phyloP scores from a whole-genome alignment of 2,329 filamentous ascomycete species.

The Claviceps purpurea region DNA sequence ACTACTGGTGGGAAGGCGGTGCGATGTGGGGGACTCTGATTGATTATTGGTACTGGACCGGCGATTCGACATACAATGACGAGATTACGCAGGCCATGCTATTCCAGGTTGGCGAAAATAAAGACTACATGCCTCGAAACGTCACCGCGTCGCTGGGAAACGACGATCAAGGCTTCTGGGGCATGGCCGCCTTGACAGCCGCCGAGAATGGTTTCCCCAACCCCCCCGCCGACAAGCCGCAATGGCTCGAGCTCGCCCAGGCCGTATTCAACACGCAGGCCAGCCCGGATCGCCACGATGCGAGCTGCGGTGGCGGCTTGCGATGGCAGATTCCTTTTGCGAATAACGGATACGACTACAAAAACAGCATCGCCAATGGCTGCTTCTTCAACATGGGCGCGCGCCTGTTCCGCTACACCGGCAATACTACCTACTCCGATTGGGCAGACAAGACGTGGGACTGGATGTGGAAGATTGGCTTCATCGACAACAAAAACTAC shows the following conservation, averaged over 20 bases:
- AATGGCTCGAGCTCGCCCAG: slow-evolving; percentile 45
- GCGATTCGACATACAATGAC: slow-evolving; percentile 44
- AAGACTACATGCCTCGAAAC: slow-evolving; percentile 44
- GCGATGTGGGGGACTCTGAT: slow-evolving; percentile 49
- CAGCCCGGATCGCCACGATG: slow-evolving; percentile 42
- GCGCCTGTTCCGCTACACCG: slow-evolving; percentile 57
- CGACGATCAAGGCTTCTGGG: slow-evolving; percentile 57
- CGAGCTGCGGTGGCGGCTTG: slow-evolving; percentile 45
- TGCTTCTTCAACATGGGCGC: slow-evolving; percentile 54
- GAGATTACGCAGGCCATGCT: slow-evolving; percentile 36
- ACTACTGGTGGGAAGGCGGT: slow-evolving; percentile 56
- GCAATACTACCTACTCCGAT: slow-evolving; percentile 48
- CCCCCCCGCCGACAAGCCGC: slow-evolving; percentile 32
- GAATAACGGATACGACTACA: slow-evolving; percentile 67
- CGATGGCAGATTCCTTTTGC: slow-evolving; percentile 67
- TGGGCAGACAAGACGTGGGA: slow-evolving; percentile 52
- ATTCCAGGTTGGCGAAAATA: slow-evolving; percentile 37
- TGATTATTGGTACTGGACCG: slow-evolving; percentile 51
- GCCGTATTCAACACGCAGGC: slow-evolving; percentile 50
- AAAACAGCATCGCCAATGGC: slow-evolving; percentile 46
- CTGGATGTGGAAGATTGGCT: slow-evolving; percentile 41
- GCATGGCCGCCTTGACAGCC: slow-evolving; percentile 48
- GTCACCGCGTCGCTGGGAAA: slow-evolving; percentile 41
- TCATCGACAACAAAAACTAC: slow-evolving; percentile 45
- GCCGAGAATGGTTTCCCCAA: slow-evolving; percentile 45